Conservation (phyloP, 306 rosid genomes). For the Senna siamea region DNA sequence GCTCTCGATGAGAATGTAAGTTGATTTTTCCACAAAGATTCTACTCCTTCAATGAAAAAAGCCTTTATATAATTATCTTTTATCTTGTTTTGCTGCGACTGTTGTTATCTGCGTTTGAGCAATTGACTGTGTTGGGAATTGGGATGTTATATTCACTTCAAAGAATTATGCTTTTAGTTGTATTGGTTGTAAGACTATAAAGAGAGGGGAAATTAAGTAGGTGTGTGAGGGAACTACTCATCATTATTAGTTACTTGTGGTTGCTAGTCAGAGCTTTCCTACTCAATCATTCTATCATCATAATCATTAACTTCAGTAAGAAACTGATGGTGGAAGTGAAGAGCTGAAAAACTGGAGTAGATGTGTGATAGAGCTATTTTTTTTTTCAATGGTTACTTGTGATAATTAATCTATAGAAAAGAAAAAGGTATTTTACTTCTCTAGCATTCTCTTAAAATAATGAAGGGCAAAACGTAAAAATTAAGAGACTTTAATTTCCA, state of each 20-base stretch:
- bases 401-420: neutral
- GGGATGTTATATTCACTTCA: neutral
- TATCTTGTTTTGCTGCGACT: neutral
- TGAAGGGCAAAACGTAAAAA: too few relatives aligned
- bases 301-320: neutral
- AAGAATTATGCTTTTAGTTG: neutral
- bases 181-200: neutral
- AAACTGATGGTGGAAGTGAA: neutral
- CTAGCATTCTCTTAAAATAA: too few relatives aligned
- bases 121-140: neutral
- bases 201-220: neutral
- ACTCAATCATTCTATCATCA: neutral
- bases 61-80: too few relatives aligned
- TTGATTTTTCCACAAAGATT: neutral
- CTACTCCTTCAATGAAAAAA: too few relatives aligned
- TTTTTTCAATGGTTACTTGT: neutral
- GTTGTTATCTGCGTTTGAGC: neutral
- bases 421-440: too few relatives aligned
- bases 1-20: slow-evolving; percentile 67
- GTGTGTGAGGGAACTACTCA: neutral
- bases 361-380: neutral
- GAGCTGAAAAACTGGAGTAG: neutral
- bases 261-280: neutral
- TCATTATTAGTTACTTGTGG: neutral
- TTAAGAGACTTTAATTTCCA: too few relatives aligned